phyloP scores from a whole-genome alignment of 1,284 basidiomycete species.

The Pseudozyma sp. region DNA sequence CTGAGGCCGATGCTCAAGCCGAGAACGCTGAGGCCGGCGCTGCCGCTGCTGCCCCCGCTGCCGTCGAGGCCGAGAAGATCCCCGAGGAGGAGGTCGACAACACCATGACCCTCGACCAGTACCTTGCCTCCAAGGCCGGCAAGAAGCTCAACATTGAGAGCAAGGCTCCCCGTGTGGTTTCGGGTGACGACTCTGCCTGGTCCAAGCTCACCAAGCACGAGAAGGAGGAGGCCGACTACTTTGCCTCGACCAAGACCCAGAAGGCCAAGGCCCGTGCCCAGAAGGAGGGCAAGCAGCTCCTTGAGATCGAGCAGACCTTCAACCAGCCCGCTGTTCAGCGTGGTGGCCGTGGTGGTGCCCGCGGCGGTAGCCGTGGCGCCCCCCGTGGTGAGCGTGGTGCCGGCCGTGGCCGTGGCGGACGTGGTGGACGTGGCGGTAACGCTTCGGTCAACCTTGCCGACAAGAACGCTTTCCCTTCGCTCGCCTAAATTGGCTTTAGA shows the following conservation, averaged over 20 bases:
- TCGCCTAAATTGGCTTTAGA: constrained; percentile 51
- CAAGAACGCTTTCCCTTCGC: constrained; percentile 67
- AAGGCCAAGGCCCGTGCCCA: constrained; percentile 47
- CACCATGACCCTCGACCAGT: constrained; percentile 84
- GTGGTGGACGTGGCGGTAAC: constrained; percentile 74
- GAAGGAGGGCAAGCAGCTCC: constrained; percentile 64
- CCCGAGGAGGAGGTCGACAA: constrained; percentile 90
- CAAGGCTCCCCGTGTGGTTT: constrained; percentile 53
- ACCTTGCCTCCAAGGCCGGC: constrained; percentile 78
- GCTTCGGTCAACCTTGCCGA: constrained; percentile 73
- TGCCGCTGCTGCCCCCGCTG: constrained; percentile 61
- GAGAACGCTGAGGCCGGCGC: constrained; percentile 63
- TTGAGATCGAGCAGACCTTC: constrained; percentile 66
- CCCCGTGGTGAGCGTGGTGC: constrained; percentile 52
- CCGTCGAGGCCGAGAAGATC: constrained; percentile 55
- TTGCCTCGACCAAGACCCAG: constrained; percentile 53
- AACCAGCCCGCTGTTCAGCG: constrained; percentile 55
- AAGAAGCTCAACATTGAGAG: constrained; percentile 63
- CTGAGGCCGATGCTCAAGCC: constrained; percentile 68
- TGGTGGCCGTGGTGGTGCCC: constrained; percentile 53
- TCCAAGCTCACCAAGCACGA: constrained; percentile 61
- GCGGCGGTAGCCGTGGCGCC: constrained; percentile 47
- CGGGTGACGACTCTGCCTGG: constrained; percentile 56
- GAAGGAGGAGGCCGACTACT: constrained; percentile 63
- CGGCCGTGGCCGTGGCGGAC: constrained; percentile 70